Evolutionary conservation across 345 rosid genomes (phyloP).

Genomic region (Melaleuca alternifolia): DNA sequence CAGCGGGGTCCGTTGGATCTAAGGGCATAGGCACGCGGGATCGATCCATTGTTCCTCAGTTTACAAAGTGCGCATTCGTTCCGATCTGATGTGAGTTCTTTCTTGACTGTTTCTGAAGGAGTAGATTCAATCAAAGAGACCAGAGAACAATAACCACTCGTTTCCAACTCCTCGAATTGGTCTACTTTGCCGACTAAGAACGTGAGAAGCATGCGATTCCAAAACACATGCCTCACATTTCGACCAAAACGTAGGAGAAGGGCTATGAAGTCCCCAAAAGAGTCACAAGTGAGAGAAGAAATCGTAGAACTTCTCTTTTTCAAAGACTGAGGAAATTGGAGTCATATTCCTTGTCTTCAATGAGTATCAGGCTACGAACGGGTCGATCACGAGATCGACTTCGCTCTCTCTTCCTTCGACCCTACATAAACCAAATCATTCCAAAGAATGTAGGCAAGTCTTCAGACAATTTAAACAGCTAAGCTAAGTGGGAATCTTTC

Average conservation of each 20-base stretch:
- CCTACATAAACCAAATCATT: background rate
- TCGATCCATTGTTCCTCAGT: background rate
- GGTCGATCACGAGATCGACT: background rate
- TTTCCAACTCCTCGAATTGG: background rate
- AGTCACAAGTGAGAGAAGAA: background rate
- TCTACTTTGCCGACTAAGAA: background rate
- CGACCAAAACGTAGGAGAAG: background rate
- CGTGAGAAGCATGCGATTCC: background rate
- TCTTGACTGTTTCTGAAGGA: background rate
- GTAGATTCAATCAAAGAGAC: background rate
- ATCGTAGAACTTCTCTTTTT: background rate
- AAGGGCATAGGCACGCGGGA: background rate
- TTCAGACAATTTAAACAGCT: background rate
- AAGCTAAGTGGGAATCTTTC: background rate
- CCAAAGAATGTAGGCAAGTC: background rate
- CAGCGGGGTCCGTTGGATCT: background rate
- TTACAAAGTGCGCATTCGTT: background rate
- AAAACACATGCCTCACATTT: background rate
- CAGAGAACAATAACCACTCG: background rate
- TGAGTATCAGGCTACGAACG: background rate
- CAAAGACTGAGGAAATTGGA: background rate
- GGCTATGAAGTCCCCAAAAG: background rate
- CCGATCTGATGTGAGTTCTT: background rate
- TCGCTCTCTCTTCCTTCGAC: background rate
- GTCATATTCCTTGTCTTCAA: background rate